Percentiles rank a stretch among this genome's conserved stretches.
Conservation (phyloP, 768 basidiomycete genomes). For the Collybia sordida region DNA sequence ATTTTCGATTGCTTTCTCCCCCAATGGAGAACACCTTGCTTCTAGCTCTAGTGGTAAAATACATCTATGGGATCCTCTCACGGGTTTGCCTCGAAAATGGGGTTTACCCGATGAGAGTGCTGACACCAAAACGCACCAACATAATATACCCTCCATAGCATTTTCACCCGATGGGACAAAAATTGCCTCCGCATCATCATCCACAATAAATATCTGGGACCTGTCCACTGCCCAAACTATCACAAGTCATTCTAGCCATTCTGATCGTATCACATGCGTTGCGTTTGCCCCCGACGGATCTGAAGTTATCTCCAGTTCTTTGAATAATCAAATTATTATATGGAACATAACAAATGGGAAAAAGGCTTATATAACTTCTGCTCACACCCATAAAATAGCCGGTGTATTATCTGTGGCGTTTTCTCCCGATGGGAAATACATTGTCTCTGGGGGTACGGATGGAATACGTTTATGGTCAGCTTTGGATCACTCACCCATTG, state of each 20-base stretch:
- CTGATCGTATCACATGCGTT: not conserved
- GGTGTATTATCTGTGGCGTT: no score
- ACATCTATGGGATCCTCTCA: not conserved
- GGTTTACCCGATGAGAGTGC: not conserved
- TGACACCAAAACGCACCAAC: not conserved
- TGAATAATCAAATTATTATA: not conserved
- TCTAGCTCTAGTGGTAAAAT: not conserved
- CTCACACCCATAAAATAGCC: no score
- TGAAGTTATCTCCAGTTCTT: not conserved
- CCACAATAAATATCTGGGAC: not conserved
- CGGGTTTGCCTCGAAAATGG: not conserved
- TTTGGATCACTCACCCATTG: no score
- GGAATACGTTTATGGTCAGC: no score
- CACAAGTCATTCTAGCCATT: not conserved
- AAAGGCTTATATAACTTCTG: no score
- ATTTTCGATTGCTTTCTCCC: not conserved
- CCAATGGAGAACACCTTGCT: not conserved
- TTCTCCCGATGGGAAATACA: no score
- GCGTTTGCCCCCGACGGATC: conserved; percentile 2
- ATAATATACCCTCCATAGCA: not conserved
- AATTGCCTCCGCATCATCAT: not conserved
- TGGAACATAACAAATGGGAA: not conserved
- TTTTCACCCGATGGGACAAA: not conserved
- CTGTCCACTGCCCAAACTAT: not conserved
- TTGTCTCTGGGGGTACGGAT: no score